Conservation (phyloP, 495 filamentous ascomycete genomes). For the Trichoderma reesei region DNA sequence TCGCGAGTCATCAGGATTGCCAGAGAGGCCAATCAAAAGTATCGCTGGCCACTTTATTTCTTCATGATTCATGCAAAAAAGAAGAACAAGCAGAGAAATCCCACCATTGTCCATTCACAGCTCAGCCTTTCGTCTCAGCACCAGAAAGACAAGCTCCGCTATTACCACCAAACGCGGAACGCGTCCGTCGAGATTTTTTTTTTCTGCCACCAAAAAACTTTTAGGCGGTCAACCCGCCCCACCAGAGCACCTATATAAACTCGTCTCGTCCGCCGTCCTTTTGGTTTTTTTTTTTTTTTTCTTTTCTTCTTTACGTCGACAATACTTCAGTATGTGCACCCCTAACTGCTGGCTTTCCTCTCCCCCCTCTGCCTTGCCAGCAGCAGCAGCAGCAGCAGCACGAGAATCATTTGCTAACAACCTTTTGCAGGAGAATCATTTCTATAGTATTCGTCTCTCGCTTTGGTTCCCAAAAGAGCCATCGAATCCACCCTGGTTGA, state of each 20-base stretch:
- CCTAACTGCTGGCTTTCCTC: conserved; percentile 23
- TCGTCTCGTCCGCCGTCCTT: conserved; percentile 5
- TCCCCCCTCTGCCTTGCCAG: neutral
- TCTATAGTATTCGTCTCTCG: conserved; percentile 78
- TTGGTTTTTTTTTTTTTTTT: conserved; percentile 26
- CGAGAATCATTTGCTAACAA: neutral
- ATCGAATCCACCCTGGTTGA: conserved; percentile 56
- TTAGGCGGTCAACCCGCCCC: conserved; percentile 9
- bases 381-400: neutral
- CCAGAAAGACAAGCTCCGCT: too few relatives aligned
- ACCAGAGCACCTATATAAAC: conserved; percentile 25
- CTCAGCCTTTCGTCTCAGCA: too few relatives aligned
- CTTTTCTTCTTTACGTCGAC: conserved; percentile 46
- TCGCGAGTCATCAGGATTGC: too few relatives aligned
- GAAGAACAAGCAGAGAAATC: too few relatives aligned
- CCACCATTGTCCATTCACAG: too few relatives aligned
- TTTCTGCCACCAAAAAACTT: conserved; percentile 11
- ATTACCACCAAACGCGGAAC: too few relatives aligned
- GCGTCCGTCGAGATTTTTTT: neutral
- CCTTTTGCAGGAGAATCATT: conserved; percentile 61
- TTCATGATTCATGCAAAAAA: too few relatives aligned
- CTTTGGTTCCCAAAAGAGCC: conserved; percentile 66
- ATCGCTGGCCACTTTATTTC: too few relatives aligned
- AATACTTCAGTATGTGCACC: conserved; percentile 48
- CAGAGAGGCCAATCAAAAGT: too few relatives aligned